Percentiles rank a stretch among this genome's conserved stretches.
Conservation (phyloP, 2,329 filamentous ascomycete species). For the Sordariomycetes sp. region DNA sequence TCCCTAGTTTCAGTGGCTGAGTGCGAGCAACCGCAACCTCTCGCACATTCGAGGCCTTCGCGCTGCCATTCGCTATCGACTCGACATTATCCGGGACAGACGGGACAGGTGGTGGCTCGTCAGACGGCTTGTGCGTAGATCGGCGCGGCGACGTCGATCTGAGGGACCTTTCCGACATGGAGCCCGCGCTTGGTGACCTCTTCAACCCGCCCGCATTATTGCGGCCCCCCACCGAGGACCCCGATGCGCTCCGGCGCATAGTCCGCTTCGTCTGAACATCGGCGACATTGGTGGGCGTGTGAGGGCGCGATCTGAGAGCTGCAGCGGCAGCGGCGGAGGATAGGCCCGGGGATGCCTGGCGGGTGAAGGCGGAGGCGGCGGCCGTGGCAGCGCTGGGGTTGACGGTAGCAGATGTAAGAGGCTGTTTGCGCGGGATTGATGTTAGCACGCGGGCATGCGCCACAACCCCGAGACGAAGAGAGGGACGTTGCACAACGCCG, state of each 20-base stretch:
- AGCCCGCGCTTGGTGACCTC: conserved; percentile 57
- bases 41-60: conserved; percentile 16
- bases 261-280: conserved; percentile 83
- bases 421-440: conserved; percentile 29
- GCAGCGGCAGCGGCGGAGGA: conserved; percentile 80
- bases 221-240: conserved; percentile 46
- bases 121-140: conserved; percentile 23
- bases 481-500: neutral
- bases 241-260: conserved; percentile 56
- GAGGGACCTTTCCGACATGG: conserved; percentile 84
- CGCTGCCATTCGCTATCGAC: conserved; percentile 8
- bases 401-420: conserved; percentile 48
- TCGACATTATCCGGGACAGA: conserved; percentile 43
- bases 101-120: conserved; percentile 61
- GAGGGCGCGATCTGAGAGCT: conserved; percentile 65
- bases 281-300: conserved; percentile 65
- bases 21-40: conserved; percentile 29
- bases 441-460: neutral
- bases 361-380: conserved; percentile 69
- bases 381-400: conserved; percentile 66
- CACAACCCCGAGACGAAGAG: neutral
- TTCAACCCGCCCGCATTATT: conserved; percentile 35
- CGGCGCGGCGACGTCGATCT: conserved; percentile 55
- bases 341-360: conserved; percentile 33
- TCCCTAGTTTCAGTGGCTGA: conserved; percentile 38